A percentile compares a stretch with the other conserved stretches of the same genome.
These are phyloP conservation scores for Fagopyrum esculentum DNA, from an alignment of 148 eudicot genomes.

Conservation along the genomic window DNA sequence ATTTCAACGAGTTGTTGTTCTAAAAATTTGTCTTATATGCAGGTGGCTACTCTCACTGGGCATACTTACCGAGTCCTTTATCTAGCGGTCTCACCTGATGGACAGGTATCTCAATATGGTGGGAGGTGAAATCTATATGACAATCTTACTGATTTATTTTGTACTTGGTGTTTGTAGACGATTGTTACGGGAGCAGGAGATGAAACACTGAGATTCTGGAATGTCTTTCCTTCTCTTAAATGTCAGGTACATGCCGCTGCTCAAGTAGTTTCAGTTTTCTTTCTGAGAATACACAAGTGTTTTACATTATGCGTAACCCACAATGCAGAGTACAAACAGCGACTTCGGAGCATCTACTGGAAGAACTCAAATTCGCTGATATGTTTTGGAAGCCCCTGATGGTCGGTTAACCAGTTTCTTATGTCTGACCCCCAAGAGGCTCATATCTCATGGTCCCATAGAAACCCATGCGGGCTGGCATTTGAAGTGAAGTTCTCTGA, in stretches of 20 bases:
- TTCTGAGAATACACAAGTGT: not conserved
- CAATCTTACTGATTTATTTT: constrained; percentile 12
- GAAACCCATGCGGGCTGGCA: not conserved
- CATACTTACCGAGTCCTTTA: constrained; percentile 78
- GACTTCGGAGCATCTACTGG: constrained; percentile 69
- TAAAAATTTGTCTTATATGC: constrained; percentile 4
- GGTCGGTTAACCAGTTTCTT: not conserved
- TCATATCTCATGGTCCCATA: constrained; percentile 8
- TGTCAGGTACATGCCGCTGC: constrained; percentile 45
- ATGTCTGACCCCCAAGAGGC: not conserved
- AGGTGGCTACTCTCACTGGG: constrained; percentile 85
- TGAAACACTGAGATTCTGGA: constrained; percentile 94
- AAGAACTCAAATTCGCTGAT: constrained; percentile 75
- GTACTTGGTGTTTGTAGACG: constrained; percentile 41
- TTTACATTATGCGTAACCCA: not conserved
- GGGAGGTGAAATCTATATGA: not conserved
- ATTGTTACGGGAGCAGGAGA: constrained; percentile 97
- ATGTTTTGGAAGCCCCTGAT: not conserved
- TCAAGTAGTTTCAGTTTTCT: not conserved
- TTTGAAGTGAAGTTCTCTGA: not conserved
- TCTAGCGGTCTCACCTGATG: constrained; percentile 85
- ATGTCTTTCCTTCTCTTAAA: constrained; percentile 85
- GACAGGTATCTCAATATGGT: constrained; percentile 51
- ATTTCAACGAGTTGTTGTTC: not conserved
- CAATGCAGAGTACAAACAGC: constrained; percentile 63